Evolutionary conservation across 2,329 filamentous ascomycete genomes (phyloP).

Genomic region (Periconia digitata): DNA sequence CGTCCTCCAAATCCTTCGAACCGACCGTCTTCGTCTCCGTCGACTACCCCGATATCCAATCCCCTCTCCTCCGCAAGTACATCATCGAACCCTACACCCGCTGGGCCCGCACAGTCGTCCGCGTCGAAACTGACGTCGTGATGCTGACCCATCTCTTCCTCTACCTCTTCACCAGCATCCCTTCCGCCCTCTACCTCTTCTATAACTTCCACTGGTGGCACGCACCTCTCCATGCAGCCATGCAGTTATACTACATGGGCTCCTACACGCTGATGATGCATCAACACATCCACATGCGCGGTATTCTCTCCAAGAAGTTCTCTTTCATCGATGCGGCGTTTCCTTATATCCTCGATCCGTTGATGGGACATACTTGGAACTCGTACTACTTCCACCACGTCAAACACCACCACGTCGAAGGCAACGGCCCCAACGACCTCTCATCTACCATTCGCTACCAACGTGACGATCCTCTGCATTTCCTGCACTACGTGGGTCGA

Average conservation of each 20-base stretch:
- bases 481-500: slow-evolving; percentile 70
- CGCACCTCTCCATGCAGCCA: slow-evolving; percentile 64
- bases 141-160: slow-evolving; percentile 76
- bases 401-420: slow-evolving; percentile 83
- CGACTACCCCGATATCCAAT: slow-evolving; percentile 52
- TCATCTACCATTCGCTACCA: slow-evolving; percentile 77
- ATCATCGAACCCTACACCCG: slow-evolving; percentile 62
- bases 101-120: slow-evolving; percentile 59
- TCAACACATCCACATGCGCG: slow-evolving; percentile 79
- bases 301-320: slow-evolving; percentile 62
- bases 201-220: slow-evolving; percentile 68
- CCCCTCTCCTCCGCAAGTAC: slow-evolving; percentile 43
- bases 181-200: slow-evolving; percentile 68
- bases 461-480: slow-evolving; percentile 66
- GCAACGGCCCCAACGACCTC: slow-evolving; percentile 74
- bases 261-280: slow-evolving; percentile 81
- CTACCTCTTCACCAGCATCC: slow-evolving; percentile 69
- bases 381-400: slow-evolving; percentile 84
- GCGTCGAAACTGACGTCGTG: slow-evolving; percentile 71
- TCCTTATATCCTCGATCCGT: slow-evolving; percentile 72
- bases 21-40: slow-evolving; percentile 58
- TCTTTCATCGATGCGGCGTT: slow-evolving; percentile 64
- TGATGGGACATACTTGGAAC: slow-evolving; percentile 85
- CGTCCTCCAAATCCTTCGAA: slow-evolving; percentile 51
- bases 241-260: slow-evolving; percentile 70